Evolutionary conservation across 176 grass and related monocot species (phyloP), one percentile per base, ranked within the genome.

Genomic region (Luzula sylvatica): DNA sequence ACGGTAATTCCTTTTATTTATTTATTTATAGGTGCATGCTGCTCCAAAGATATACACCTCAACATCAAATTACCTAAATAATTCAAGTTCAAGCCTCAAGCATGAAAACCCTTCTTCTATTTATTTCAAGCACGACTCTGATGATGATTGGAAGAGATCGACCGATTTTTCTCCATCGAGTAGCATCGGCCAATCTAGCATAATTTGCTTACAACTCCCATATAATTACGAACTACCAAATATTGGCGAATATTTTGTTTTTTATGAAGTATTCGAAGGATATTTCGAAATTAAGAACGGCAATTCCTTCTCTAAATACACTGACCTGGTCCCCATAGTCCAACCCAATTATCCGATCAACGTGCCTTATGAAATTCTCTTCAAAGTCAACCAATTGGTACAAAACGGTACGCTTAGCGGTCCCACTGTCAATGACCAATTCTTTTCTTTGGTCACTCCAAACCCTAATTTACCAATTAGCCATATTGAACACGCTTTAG

Each of bases 331-430:
- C 62, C 80, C 80, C 1, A 29, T 84, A 52, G 70, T 84, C 26
- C 67, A 80, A 55, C 12, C 80, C 60, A 58, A 2, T 46, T 0
- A n/a, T 19, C 5, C 53, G 35, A 64, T 65, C 53, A 22, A 78
- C 20, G 56, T 88, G 4, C 72, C 80, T 8, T 90, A 80, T 18
- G 64, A 76, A 27, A 73, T 84, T 61, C 75, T 90, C 19, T 90
- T 80, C 64, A 80, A 73, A 66, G 70, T 90, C 28, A 90, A 90
- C 64, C 51, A 80, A 39, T 60, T 90, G 68, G 86, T 90, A 69
- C 86, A 90, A 59, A 80, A 77, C 42, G 86, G 86, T 19, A 80
- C 48, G 41, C 67, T 90, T 29, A 80, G 72, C 46, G 80, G 80
- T 8, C 80, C 75, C 35, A 80, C 75, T 26, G 25, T 90, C 53